Base-by-base conservation (phyloP, 2,329 filamentous ascomycete genomes). In the Aureobasidium mangrovei region DNA sequence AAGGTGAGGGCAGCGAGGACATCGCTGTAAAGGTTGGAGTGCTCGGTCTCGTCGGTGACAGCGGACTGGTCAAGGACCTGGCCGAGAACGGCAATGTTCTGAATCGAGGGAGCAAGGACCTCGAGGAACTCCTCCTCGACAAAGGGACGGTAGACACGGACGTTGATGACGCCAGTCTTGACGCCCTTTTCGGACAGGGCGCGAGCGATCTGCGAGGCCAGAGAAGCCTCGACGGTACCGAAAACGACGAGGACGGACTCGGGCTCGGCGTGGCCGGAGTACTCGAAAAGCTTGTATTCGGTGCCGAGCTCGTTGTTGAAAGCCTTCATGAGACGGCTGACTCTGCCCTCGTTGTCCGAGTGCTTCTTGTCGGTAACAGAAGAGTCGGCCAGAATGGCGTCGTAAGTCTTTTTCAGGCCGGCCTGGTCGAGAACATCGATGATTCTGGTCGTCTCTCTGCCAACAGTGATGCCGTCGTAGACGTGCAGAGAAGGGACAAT, bases 291-390 rank as follows among this genome's bases (percentile, higher is more conserved):
- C 64, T 85, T 81, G 69, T 98, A 98, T 60, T 91, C 84, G 42
- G 93, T 97, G 56, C 91, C 93, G 27, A 98, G 83, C 74, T 97
- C 90, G 59, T 83, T 82, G 71, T 97, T 98, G 72, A 94, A 84
- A 26, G 84, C 79, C 59, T 81, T 78, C 48, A 94, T 74, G 6
- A 91, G 73, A 61, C 82, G 82, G 42, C 84, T 69, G n/a, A 84
- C 76, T 71, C 86, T 89, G 58, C 83, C 85, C 53, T 88, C 85
- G 40, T 78, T 76, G 68, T 87, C 85, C 3, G 85, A 74, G 61
- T 81, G 82, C 66, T 85, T 87, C 70, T 82, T 84, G 63, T 83
- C 82, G 9, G 84, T 72, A 55, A 78, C 79, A 39, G 78, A 76
- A 24, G 82, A 74, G 57, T 81, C 79, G 61, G 81, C 76, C 39